Evolutionary conservation across 1,139 yeast species (phyloP), one percentile per base, ranked within the genome.

Genomic region (Kluyveromyces sp.): DNA sequence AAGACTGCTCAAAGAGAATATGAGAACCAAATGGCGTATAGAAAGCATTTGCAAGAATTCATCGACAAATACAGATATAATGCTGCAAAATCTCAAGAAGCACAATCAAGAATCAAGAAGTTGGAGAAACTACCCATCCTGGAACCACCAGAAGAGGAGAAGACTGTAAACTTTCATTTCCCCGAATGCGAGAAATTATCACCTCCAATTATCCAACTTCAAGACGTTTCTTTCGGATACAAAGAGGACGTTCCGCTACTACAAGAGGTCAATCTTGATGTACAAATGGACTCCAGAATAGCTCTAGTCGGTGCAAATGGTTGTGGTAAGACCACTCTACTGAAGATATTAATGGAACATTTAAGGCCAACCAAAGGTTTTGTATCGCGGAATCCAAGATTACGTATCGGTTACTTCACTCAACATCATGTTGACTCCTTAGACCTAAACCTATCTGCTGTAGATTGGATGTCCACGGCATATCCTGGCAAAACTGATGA

Each of bases 241-340:
- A 67, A 67, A 44, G 80, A 84, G 2, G 71, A 72, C 3, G 80
- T 79, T 51, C 68, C 83, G 16, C 58, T 78, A 38, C 70, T 92
- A 52, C 73, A 74, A 34, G 71, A 87, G 57, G 97, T 89, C 33
- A 95, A 88, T 55, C 66, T 92, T 53, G 95, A 88, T 54, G 87
- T 92, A 41, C 95, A 87, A 65, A 74, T 92, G 84, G 87, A 88
- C 57, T 88, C 96, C 3, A 78, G 98, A 66, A 84, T 92, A 54
- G 98, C 97, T 1, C 74, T 92, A 53, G 95, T 92, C 46, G 99
- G 99, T 75, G 97, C 96, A 52, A 92, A 92, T 65, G 99, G 99
- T 71, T 87, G 96, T 60, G 98, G 98, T 83, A 92, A 92, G 67
- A 89, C 98, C 11, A 92, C 98, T 2, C 70, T 92, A 52, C 74